Evolutionary conservation across 768 basidiomycete genomes (phyloP), one percentile per base, ranked within the genome.

Genomic region (Crassisporium funariophilum): DNA sequence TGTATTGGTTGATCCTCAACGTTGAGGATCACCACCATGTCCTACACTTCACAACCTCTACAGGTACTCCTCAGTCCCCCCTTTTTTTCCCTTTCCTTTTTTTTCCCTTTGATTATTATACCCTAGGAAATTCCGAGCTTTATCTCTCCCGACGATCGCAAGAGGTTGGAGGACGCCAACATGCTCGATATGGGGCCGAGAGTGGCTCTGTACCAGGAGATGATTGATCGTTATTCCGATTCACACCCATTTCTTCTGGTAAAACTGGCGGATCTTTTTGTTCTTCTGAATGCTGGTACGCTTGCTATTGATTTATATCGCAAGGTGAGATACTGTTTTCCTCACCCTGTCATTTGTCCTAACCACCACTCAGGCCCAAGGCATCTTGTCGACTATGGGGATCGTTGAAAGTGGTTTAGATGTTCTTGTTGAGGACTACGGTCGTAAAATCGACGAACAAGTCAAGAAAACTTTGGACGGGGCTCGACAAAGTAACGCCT

Each of bases 191-290:
- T 44, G 9, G 35, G 35, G 43, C 16, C 31, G 17, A 49, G 47
- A 41, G 49, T 59, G 24, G 13, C 43, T 24, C 27, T 59, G 23
- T 56, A 47, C 37, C 46, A 59, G 35, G 55, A 56, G 41, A 49
- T 59, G 55, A 29, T 56, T 5, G 51, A 56, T 34, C 46, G 48
- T 41, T 55, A 59, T 44, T 44, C 58, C 39, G 50, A 53, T 37
- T 22, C 48, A 5, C 54, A 42, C 10, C 54, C 54, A 9, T 54
- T 39, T 29, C 38, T 60, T 25, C 45, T 55, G 35, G 53, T 54
- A 21, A 24, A 35, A 15, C 35, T 47, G 24, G 55, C 51, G 35
- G 49, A 57, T 25, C 12, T 43, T 15, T 44, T 50, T 16, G 21
- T 38, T 10, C 27, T 36, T 4, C 29, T 56, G 22, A 40, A 41